Percentiles rank a stretch among this genome's conserved stretches.
Evolutionary conservation across 2,329 filamentous ascomycete genomes (phyloP).

Genomic region (Talaromyces verruculosus): DNA sequence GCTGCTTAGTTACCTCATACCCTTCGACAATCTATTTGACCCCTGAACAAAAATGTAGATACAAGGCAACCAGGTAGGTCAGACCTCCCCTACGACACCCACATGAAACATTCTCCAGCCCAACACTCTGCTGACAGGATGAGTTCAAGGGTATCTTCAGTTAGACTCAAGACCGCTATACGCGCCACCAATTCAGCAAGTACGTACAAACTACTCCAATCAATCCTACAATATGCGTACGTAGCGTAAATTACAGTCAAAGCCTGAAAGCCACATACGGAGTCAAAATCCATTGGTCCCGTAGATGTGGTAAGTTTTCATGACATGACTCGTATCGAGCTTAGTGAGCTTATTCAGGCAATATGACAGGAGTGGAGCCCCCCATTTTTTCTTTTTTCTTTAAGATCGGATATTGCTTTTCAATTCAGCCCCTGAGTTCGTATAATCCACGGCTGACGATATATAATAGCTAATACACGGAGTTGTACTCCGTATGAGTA

Average conservation of each 20-base stretch:
- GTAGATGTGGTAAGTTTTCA: background rate
- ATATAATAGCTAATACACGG: background rate
- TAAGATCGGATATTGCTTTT: background rate
- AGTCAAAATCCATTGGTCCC: background rate
- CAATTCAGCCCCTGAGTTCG: background rate
- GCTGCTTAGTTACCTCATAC: background rate
- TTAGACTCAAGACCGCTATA: background rate
- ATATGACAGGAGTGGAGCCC: slow-evolving; percentile 12
- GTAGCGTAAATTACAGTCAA: background rate
- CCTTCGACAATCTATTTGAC: background rate
- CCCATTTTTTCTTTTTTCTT: background rate
- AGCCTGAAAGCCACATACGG: background rate
- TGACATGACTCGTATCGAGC: background rate
- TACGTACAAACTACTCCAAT: background rate
- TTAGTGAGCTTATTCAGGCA: background rate
- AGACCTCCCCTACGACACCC: background rate
- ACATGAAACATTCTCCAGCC: background rate
- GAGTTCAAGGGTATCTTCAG: background rate
- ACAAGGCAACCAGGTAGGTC: background rate
- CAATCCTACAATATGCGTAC: background rate
- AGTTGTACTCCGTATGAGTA: background rate
- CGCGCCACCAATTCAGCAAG: background rate
- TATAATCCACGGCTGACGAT: background rate
- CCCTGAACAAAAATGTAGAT: background rate
- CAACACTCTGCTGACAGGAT: background rate